Percentiles rank a stretch among this genome's conserved stretches.
Evolutionary conservation across 2,329 filamentous ascomycete genomes (phyloP).

Genomic region (Aureobasidium vineae): DNA sequence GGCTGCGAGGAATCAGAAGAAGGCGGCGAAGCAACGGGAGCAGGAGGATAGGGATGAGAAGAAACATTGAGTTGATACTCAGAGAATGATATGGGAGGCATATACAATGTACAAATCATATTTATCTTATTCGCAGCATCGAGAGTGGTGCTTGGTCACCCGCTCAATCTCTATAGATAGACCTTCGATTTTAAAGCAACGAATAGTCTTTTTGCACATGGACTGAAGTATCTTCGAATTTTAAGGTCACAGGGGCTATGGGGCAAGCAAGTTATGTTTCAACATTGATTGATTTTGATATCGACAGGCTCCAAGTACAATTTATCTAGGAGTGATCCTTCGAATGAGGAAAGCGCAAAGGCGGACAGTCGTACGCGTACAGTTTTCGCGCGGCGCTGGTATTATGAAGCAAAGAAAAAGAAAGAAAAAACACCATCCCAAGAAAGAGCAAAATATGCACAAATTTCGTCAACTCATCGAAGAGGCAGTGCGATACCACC

Average conservation of each 20-base stretch:
- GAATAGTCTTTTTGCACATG: too few species aligned
- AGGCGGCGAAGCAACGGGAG: constrained; percentile 34
- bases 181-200: too few species aligned
- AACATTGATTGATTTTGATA: background rate
- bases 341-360: background rate
- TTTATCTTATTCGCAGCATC: too few species aligned
- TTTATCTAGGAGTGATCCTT: constrained; percentile 21
- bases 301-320: constrained; percentile 6
- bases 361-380: constrained; percentile 1
- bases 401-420: background rate
- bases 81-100: background rate
- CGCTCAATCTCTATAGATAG: too few species aligned
- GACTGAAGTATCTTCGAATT: too few species aligned
- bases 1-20: constrained; percentile 38
- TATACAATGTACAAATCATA: too few species aligned
- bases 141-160: too few species aligned
- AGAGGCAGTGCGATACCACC: background rate
- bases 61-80: background rate
- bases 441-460: constrained; percentile 5
- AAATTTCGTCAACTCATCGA: constrained; percentile 22
- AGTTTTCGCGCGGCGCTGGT: constrained; percentile 20
- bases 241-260: background rate
- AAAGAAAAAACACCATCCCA: constrained; percentile 6
- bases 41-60: background rate
- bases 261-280: background rate